Evolutionary conservation across 352 stramenopile species (phyloP).

Genomic region (Phytophthora agathidicida): DNA sequence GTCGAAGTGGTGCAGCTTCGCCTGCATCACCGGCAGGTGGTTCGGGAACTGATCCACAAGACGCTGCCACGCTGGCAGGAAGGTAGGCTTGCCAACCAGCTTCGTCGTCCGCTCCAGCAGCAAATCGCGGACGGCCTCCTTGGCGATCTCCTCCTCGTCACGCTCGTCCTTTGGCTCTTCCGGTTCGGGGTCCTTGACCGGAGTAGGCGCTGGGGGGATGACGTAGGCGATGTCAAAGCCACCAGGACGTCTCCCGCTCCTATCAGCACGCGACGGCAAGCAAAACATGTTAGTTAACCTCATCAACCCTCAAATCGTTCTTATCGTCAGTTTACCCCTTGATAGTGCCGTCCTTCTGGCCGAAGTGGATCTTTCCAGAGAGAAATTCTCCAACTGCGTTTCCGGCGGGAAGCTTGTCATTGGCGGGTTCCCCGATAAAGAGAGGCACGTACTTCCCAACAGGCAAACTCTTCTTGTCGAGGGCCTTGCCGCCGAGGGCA

Average conservation of each 20-base stretch:
- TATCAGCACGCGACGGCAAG: conserved; percentile 11
- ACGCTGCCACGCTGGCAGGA: conserved; percentile 54
- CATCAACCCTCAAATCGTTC: neutral
- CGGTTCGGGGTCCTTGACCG: conserved; percentile 65
- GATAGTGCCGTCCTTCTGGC: conserved; percentile 70
- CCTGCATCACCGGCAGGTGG: conserved; percentile 68
- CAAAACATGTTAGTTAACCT: conserved; percentile 12
- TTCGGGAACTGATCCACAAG: conserved; percentile 61
- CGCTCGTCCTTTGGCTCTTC: conserved; percentile 75
- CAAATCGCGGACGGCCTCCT: conserved; percentile 79
- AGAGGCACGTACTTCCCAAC: conserved; percentile 67
- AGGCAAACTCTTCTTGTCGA: conserved; percentile 54
- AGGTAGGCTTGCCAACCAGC: conserved; percentile 70
- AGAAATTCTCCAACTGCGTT: conserved; percentile 66
- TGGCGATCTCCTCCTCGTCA: conserved; percentile 63
- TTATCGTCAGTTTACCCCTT: conserved; percentile 65
- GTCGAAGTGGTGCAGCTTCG: conserved; percentile 79
- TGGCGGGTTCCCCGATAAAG: conserved; percentile 74
- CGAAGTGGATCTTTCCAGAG: conserved; percentile 73
- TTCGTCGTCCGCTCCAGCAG: conserved; percentile 71
- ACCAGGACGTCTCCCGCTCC: conserved; percentile 58
- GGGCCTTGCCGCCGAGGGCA: conserved; percentile 57
- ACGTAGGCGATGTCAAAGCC: conserved; percentile 80
- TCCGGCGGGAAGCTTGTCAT: conserved; percentile 73
- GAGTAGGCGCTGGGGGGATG: conserved; percentile 61